A percentile compares a stretch with the other conserved stretches of the same genome.
phyloP scores from a whole-genome alignment of 1,139 yeast genomes.

The Geotrichum bryndzae region DNA sequence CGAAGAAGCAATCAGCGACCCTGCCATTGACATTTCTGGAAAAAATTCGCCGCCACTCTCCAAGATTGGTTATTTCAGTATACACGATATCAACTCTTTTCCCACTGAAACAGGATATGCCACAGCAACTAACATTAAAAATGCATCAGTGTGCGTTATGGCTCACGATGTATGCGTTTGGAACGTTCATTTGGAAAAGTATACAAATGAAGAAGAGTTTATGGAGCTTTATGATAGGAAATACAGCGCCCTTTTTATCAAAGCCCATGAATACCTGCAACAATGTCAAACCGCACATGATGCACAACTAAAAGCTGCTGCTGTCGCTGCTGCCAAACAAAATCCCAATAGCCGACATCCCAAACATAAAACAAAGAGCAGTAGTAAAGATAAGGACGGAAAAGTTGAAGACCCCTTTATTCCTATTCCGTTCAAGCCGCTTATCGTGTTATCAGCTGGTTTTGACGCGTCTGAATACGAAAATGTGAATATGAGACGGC shows the following conservation, averaged over 20 bases:
- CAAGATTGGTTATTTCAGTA: constrained; percentile 68
- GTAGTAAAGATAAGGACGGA: not conserved
- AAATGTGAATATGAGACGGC: constrained; percentile 78
- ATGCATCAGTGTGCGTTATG: constrained; percentile 73
- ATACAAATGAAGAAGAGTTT: constrained; percentile 58
- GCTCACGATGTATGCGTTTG: constrained; percentile 77
- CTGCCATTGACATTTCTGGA: constrained; percentile 9
- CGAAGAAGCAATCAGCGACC: not conserved
- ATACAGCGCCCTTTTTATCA: constrained; percentile 56
- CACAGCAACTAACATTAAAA: constrained; percentile 60
- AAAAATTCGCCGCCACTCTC: constrained; percentile 12
- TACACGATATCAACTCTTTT: constrained; percentile 81
- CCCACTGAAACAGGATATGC: constrained; percentile 82
- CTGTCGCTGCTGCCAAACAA: constrained; percentile 18
- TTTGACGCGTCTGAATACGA: constrained; percentile 87
- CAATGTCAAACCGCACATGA: constrained; percentile 29
- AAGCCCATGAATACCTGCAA: constrained; percentile 61
- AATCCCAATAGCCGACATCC: constrained; percentile 23
- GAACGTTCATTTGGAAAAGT: constrained; percentile 76
- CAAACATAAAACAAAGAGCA: constrained; percentile 20
- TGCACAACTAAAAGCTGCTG: constrained; percentile 15
- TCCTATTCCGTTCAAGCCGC: constrained; percentile 51
- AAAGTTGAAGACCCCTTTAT: not conserved
- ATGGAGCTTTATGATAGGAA: constrained; percentile 54
- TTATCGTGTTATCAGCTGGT: constrained; percentile 75